A percentile compares a stretch with the other conserved stretches of the same genome.
These are phyloP conservation scores for Botrytis elliptica DNA, from an alignment of 2,329 filamentous ascomycete species.

Conservation along the genomic window DNA sequence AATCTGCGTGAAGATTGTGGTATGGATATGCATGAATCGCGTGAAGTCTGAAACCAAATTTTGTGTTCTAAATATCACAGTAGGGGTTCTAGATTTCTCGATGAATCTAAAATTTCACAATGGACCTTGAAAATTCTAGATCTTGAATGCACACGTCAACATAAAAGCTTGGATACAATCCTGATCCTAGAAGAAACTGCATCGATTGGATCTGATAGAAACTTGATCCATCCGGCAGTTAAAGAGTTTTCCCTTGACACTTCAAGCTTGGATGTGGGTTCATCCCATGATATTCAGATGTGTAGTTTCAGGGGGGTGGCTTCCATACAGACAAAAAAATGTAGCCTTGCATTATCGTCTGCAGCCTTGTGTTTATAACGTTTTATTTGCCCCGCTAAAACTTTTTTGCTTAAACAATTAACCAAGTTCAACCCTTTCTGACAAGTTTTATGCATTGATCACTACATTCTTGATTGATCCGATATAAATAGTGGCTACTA, in stretches of 20 bases:
- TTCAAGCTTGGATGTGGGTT: constrained; percentile 8
- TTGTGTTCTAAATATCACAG: not conserved
- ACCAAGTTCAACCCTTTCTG: not conserved
- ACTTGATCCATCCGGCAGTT: not conserved
- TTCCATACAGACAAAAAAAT: not conserved
- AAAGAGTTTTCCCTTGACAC: not conserved
- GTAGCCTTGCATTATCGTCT: not conserved
- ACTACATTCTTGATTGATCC: not conserved
- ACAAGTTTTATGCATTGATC: not conserved
- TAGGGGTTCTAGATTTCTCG: not conserved
- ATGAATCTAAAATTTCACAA: not conserved
- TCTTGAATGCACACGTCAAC: constrained; percentile 3
- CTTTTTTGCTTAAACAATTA: constrained; percentile 1
- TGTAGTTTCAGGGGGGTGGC: not conserved
- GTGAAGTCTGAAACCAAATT: not conserved
- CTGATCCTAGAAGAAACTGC: constrained; percentile 8
- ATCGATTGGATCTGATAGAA: not conserved
- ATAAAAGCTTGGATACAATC: constrained; percentile 20
- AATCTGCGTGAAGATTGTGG: not conserved
- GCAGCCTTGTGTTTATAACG: not conserved
- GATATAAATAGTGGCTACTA: constrained; percentile 30
- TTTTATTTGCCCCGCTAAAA: constrained; percentile 5
- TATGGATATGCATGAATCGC: not conserved
- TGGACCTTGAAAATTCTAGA: constrained; percentile 1
- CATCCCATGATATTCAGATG: not conserved